phyloP scores from a whole-genome alignment of 1,139 yeast species.

The Hyphopichia wangnamkhiaoensis region DNA sequence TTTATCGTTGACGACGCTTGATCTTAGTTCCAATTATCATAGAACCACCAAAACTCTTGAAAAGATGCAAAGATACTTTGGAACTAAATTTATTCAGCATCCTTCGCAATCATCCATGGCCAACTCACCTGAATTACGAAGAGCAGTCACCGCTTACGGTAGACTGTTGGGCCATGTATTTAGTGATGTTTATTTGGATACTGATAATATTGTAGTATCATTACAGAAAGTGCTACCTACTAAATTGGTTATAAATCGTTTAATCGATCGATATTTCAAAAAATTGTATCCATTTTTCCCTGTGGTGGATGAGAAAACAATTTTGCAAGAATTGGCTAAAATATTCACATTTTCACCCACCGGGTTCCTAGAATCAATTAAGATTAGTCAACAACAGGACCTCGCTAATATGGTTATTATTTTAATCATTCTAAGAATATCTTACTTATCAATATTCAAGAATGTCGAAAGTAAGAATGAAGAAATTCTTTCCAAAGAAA shows the following conservation, averaged over 20 bases:
- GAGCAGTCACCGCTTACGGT: conserved; percentile 1
- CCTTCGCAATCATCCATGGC: not conserved
- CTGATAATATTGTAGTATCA: conserved; percentile 27
- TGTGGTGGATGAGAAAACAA: conserved; percentile 40
- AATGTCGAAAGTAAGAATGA: conserved; percentile 13
- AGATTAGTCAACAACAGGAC: conserved; percentile 24
- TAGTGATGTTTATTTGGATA: conserved; percentile 18
- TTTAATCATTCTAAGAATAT: conserved; percentile 25
- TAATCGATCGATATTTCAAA: conserved; percentile 42
- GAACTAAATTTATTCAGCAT: conserved; percentile 8
- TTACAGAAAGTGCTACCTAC: conserved; percentile 27
- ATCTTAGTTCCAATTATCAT: not conserved
- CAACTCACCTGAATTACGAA: not conserved
- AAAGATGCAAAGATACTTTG: conserved; percentile 12
- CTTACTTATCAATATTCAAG: conserved; percentile 27
- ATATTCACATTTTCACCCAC: conserved; percentile 5
- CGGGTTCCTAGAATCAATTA: conserved; percentile 13
- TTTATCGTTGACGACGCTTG: conserved; percentile 2
- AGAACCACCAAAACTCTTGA: not conserved
- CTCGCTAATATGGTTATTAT: conserved; percentile 28
- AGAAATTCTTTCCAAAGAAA: conserved; percentile 6
- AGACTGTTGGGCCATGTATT: conserved; percentile 17
- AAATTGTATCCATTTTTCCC: conserved; percentile 49
- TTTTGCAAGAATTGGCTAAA: conserved; percentile 19
- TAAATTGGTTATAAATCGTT: conserved; percentile 36